Percentiles rank a stretch among this genome's conserved stretches.
Conservation (phyloP, 164 flowering plant genomes). For the Litsea cubeba region DNA sequence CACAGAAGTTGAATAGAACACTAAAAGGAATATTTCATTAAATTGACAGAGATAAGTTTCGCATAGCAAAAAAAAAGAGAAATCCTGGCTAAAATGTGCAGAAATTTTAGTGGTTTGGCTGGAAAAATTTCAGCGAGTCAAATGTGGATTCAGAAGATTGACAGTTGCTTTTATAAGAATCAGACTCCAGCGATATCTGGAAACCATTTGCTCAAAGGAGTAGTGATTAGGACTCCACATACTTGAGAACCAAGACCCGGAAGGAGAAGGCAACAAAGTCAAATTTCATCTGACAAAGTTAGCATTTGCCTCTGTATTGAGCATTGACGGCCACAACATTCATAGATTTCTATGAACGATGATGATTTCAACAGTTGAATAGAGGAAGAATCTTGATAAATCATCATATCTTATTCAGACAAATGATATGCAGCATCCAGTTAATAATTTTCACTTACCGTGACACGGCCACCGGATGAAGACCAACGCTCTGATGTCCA, state of each 20-base stretch:
- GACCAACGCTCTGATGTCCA: slow-evolving; percentile 99
- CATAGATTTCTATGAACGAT: background rate
- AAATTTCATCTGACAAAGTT: background rate
- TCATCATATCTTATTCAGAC: background rate
- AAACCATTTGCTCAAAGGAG: too few species aligned
- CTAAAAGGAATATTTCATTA: too few species aligned
- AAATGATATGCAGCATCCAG: background rate
- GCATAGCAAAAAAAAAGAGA: too few species aligned
- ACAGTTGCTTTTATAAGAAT: background rate
- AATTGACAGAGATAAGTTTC: too few species aligned
- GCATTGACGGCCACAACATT: background rate
- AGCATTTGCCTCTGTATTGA: background rate
- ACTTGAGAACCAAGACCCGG: background rate
- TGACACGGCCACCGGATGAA: slow-evolving; percentile 81
- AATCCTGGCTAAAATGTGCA: too few species aligned
- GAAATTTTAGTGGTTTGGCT: too few species aligned
- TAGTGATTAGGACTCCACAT: too few species aligned
- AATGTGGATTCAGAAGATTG: background rate
- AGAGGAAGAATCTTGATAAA: background rate
- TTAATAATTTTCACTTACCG: slow-evolving; percentile 40
- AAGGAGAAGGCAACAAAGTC: background rate
- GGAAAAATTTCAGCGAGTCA: too few species aligned
- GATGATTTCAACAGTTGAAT: background rate
- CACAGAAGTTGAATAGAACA: too few species aligned
- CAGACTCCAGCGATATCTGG: background rate